Evolutionary conservation across 208 protist genomes (phyloP), one percentile per base, ranked within the genome.

Genomic region (Zelonia costaricensis): DNA sequence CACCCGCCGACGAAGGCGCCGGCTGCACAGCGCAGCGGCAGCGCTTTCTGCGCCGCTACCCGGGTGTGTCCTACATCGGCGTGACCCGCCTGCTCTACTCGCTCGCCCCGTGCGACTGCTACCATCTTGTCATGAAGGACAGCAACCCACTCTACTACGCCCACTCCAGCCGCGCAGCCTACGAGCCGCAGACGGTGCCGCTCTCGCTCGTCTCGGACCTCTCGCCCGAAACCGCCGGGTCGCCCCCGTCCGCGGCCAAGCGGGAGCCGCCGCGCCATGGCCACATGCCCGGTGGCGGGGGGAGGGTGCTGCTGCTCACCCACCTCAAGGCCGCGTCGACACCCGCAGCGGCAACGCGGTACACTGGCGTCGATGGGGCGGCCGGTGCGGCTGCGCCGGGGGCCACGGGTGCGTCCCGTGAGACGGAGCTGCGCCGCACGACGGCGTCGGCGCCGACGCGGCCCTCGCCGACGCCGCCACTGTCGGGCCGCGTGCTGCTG

Each of bases 11-110:
- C n/a, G 3, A 23, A 12, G 31, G 30, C 13, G 10, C 30, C 36
- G 16, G 16, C 33, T 38, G 7, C 9, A 40, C 16, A 30, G 25
- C 22, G 4, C 45, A 20, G 9, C 65, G 10, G 16, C 27, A 31
- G 27, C 38, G 15, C n/a, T 49, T 43, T 18, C 54, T 38, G 18
- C 54, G 27, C 6, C 56, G 33, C 18, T 69, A 76, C 12, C 43
- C 71, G 25, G 67, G 67, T 13, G 67, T 83, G 5, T 75, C 69
- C 28, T 81, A 48, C 40, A 27, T 66, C 31, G 80, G 78, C 25
- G 81, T 84, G 12, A 77, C 74, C 7, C 80, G 81, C 22, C 58
- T 92, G 23, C 74, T 92, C 30, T 92, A 88, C 69, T 88, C 85
- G 2, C 76, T 86, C 28, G 78, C 74, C 20, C 75, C 85, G 4